Conservation (phyloP, 305 asterid genomes). For the Euphrasia arctica region DNA sequence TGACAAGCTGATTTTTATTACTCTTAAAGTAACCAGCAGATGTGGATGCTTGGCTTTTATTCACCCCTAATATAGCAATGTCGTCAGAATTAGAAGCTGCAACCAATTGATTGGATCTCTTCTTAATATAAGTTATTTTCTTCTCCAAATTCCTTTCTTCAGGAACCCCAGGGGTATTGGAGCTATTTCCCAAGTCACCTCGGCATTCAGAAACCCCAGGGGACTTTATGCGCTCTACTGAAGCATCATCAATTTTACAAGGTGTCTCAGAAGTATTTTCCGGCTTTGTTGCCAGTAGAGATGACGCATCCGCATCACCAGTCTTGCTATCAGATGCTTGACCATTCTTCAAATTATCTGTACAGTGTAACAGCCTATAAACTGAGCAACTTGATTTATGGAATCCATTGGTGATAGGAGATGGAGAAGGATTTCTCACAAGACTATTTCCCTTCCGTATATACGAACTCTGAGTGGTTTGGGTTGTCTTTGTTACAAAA, state of each 20-base stretch:
- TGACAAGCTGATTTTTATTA: conserved; percentile 79
- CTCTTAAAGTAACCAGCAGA: conserved; percentile 83
- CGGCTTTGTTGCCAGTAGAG: conserved; percentile 30
- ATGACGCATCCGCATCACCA: conserved; percentile 34
- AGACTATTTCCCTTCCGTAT: conserved; percentile 85
- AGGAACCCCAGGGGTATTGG: conserved; percentile 48
- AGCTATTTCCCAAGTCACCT: conserved; percentile 39
- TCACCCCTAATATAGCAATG: conserved; percentile 27
- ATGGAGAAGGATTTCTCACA: conserved; percentile 55
- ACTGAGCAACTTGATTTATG: conserved; percentile 38
- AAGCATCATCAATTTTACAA: conserved; percentile 29
- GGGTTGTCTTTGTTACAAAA: conserved; percentile 34
- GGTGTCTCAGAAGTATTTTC: conserved; percentile 37
- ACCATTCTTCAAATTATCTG: conserved; percentile 33
- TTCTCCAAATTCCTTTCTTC: conserved; percentile 45
- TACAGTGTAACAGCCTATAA: conserved; percentile 33
- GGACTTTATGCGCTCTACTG: conserved; percentile 35
- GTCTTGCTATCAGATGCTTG: conserved; percentile 35
- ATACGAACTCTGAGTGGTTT: conserved; percentile 45
- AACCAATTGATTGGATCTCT: conserved; percentile 77
- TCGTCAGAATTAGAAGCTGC: conserved; percentile 57
- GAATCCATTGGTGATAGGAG: conserved; percentile 38
- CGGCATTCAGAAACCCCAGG: conserved; percentile 37
- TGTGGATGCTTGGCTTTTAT: conserved; percentile 38
- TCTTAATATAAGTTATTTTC: conserved; percentile 61